Conservation (phyloP, 1,284 basidiomycete genomes). For the Thecaphora thlaspeos region DNA sequence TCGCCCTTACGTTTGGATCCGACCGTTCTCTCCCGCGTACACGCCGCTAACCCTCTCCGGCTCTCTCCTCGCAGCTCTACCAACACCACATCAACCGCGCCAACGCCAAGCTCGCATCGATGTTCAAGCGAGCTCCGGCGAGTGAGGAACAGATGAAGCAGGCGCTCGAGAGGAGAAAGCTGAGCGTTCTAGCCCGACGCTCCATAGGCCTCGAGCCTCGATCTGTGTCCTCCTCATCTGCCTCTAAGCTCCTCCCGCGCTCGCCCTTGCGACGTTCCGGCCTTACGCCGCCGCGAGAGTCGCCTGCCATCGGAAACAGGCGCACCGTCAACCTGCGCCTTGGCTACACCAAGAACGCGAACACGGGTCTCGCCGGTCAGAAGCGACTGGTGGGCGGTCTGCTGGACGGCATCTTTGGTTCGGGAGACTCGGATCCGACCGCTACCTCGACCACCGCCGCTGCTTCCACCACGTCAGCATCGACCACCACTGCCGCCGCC, state of each 20-base stretch:
- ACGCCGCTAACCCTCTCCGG: no score
- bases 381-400: constrained; percentile 20
- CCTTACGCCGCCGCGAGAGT: neutral
- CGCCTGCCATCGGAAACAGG: neutral
- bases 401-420: constrained; percentile 20
- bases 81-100: constrained; percentile 44
- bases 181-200: constrained; percentile 17
- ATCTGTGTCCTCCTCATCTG: neutral
- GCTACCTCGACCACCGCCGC: neutral
- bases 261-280: neutral
- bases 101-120: constrained; percentile 39
- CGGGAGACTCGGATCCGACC: constrained; percentile 14
- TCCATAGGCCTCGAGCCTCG: neutral
- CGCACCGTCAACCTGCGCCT: constrained; percentile 15
- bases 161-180: constrained; percentile 20
- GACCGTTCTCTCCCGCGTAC: no score
- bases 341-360: constrained; percentile 18
- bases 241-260: neutral
- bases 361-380: constrained; percentile 12
- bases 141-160: constrained; percentile 11
- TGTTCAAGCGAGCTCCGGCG: constrained; percentile 14
- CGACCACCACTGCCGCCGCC: neutral
- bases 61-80: constrained; percentile 16
- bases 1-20: no score
- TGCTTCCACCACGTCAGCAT: neutral